phyloP scores from a whole-genome alignment of 768 basidiomycete species.

The Rhizopogon sp. region DNA sequence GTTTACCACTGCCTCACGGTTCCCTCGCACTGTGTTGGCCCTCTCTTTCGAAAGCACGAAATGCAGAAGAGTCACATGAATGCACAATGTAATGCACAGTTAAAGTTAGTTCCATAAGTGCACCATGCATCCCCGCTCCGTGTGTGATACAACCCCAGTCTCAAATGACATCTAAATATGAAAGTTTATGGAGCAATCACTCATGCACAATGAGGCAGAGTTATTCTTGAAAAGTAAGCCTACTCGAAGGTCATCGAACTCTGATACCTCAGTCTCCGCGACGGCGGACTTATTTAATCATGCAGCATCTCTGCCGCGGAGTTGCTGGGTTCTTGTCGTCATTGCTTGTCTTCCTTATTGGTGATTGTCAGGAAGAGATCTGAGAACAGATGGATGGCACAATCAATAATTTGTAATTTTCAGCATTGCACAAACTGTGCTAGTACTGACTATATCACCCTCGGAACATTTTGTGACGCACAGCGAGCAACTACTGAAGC shows the following conservation, averaged over 20 bases:
- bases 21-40: not conserved
- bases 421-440: no score
- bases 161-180: not conserved
- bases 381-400: not conserved
- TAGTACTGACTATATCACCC: not conserved
- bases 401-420: not conserved
- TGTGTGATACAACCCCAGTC: not conserved
- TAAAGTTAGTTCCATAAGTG: not conserved
- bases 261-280: slow-evolving; percentile 22
- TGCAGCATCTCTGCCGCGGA: slow-evolving; percentile 24
- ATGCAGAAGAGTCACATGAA: not conserved
- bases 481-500: not conserved
- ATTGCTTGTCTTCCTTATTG: not conserved
- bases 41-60: not conserved
- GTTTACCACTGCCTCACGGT: not conserved
- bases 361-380: not conserved
- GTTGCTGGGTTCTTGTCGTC: slow-evolving; percentile 11
- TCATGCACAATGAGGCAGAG: not conserved
- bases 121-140: not conserved
- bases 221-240: not conserved
- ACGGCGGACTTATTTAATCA: slow-evolving; percentile 20
- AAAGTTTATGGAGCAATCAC: not conserved
- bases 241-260: not conserved
- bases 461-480: not conserved
- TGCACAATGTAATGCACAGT: not conserved